These are phyloP conservation scores for Eucalyptus curtisii DNA, from an alignment of 345 rosid genomes.

Conservation along the genomic window DNA sequence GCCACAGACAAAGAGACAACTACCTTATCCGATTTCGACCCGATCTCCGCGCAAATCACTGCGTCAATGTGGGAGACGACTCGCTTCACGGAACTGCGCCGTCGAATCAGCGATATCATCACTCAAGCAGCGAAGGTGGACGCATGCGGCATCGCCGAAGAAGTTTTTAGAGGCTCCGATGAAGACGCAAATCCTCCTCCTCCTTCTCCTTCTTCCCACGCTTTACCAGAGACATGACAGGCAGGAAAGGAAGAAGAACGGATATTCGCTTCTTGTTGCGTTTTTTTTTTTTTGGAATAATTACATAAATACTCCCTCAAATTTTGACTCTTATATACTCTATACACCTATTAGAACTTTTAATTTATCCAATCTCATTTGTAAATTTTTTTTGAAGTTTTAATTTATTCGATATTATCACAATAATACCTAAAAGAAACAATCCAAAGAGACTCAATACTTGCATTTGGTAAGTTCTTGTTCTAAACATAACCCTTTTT, in stretches of 20 bases:
- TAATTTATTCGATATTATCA: fast-evolving
- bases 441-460: no score
- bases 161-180: background rate
- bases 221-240: background rate
- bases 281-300: background rate
- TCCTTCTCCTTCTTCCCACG: background rate
- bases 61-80: background rate
- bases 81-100: background rate
- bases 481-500: no score
- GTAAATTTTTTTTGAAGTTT: no score
- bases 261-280: background rate
- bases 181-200: background rate
- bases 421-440: no score
- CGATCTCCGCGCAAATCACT: background rate
- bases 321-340: no score
- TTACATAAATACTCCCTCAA: background rate
- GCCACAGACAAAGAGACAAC: background rate
- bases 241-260: background rate
- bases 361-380: no score
- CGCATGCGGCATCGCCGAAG: background rate
- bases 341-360: no score
- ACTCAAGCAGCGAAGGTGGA: background rate
- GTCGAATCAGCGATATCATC: background rate
- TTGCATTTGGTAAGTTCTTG: no score
- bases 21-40: background rate